Percentiles rank a stretch among this genome's conserved stretches.
Evolutionary conservation across 1,284 basidiomycete genomes (phyloP).

Genomic region (Rugosomyces carneus): DNA sequence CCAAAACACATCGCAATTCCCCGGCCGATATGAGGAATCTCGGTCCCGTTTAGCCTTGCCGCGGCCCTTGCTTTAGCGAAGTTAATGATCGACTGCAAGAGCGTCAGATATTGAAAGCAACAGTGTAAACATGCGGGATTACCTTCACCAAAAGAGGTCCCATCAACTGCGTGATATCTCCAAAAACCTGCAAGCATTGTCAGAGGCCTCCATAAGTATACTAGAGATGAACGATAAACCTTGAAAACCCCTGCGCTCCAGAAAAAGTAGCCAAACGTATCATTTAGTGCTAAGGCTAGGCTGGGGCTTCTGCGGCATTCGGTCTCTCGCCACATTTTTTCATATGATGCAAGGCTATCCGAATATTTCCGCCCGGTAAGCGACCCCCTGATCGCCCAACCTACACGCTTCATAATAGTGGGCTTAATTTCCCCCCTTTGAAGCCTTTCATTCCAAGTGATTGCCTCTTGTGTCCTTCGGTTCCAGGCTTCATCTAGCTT

Average conservation of each 20-base stretch:
- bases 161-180: constrained; percentile 60
- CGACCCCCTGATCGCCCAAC: constrained; percentile 42
- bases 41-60: constrained; percentile 26
- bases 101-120: constrained; percentile 1
- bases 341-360: constrained; percentile 30
- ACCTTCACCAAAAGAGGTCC: constrained; percentile 61
- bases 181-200: constrained; percentile 35
- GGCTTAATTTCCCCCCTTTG: constrained; percentile 41
- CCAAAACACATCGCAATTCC: constrained; percentile 72
- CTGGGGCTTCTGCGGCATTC: constrained; percentile 26
- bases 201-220: neutral
- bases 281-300: constrained; percentile 65
- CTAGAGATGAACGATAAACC: constrained; percentile 22
- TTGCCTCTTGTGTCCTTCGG: constrained; percentile 37
- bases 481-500: constrained; percentile 47
- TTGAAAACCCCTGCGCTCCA: constrained; percentile 64
- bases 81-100: constrained; percentile 52
- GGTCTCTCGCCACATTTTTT: constrained; percentile 37
- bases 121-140: constrained; percentile 1
- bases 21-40: constrained; percentile 47
- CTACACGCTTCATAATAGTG: constrained; percentile 26
- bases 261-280: constrained; percentile 61
- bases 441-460: constrained; percentile 50
- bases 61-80: constrained; percentile 49
- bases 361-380: constrained; percentile 19